Base-by-base conservation (phyloP, 164 flowering plant genomes). In the Chimonanthus salicifolius region DNA sequence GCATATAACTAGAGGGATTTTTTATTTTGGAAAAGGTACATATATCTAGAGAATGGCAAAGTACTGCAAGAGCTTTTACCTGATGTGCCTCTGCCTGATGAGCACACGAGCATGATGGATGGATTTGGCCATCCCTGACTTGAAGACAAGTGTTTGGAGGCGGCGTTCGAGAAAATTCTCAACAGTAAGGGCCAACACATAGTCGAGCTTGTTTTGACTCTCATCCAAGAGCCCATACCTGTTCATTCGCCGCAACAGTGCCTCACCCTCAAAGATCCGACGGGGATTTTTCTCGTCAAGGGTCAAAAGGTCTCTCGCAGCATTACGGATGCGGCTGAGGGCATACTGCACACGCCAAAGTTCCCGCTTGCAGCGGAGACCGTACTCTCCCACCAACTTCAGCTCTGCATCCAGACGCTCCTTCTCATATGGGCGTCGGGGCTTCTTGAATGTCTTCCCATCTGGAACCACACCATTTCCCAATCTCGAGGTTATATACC, bases 181-280 rank as follows among this genome's bases (percentile, higher is more conserved):
- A 7, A 89, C 92, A 62, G 90, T 87, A 68, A 87, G 50, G 54
- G 92, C 90, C 80, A 89, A 65, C 13, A 89, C 92, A 71, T 87
- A 89, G 82, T 89, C 92, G 6, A 89, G 90, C 84, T 89, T 87
- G 82, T 87, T 87, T 81, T 86, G 89, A 75, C 83, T 87, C 85
- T 86, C 90, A 47, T 89, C 89, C 83, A 88, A 70, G 54, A 88
- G 88, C 4, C 89, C 92, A 70, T 83, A 85, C 63, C 87, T 74
- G 66, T 87, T 85, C 92, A 88, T 88, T 78, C 90, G 80, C 2
- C 90, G 83, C 4, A 88, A 83, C 49, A 87, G 85, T 3, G 92
- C 90, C 45, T 88, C 90, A 15, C 90, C 92, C 72, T 88, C 92
- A 71, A 87, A 88, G 62, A 88, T 87, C 43, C 90, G 80, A 0